These are phyloP conservation scores for Melocanna baccifera DNA, from an alignment of 176 grass and related monocot species.

Conservation along the genomic window DNA sequence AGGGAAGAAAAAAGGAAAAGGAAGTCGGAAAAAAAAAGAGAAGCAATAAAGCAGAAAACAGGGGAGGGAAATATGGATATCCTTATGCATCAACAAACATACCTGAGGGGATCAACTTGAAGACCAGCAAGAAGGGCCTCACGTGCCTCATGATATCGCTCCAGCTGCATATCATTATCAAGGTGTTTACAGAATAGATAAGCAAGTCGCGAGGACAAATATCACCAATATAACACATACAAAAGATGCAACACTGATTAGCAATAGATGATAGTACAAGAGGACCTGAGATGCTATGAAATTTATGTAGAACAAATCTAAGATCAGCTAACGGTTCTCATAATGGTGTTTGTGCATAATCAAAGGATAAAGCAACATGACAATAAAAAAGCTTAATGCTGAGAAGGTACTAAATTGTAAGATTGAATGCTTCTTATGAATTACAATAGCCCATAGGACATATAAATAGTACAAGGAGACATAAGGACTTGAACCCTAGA, in stretches of 20 bases:
- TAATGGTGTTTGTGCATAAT: not conserved
- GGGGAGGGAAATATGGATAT: not conserved
- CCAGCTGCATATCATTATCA: slow-evolving; percentile 57
- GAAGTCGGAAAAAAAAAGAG: not conserved
- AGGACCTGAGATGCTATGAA: not conserved
- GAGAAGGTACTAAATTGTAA: slow-evolving; percentile 2
- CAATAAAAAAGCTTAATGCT: not conserved
- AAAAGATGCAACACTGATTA: not conserved
- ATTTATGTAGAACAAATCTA: not conserved
- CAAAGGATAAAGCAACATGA: slow-evolving; percentile 27
- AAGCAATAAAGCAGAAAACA: not conserved
- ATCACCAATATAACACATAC: not conserved
- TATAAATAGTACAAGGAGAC: no score
- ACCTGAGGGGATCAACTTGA: slow-evolving; percentile 95
- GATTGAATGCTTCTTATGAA: no score
- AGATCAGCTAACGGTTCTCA: not conserved
- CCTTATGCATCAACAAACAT: slow-evolving; percentile 31
- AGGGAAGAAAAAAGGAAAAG: not conserved
- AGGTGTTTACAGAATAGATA: slow-evolving; percentile 18
- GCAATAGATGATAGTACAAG: slow-evolving; percentile 5
- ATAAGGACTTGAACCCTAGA: no score
- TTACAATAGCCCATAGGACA: no score
- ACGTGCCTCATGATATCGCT: slow-evolving; percentile 71
- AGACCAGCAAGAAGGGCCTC: slow-evolving; percentile 80
- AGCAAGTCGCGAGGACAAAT: not conserved